phyloP scores from a whole-genome alignment of 768 basidiomycete species.

The Gautieria morchelliformis region DNA sequence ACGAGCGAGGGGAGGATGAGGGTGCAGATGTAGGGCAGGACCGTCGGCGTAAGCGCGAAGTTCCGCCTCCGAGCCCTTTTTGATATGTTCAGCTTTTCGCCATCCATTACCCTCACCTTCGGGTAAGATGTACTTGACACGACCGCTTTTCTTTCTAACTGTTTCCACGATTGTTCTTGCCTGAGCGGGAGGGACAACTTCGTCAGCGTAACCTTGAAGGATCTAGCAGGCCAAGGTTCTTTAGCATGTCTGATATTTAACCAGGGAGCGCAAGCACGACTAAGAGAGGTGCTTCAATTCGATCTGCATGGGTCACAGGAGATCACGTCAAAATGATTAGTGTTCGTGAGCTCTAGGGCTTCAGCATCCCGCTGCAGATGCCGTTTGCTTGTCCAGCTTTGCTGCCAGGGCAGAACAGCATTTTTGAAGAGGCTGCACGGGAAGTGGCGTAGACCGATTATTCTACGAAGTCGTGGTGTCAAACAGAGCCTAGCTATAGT shows the following conservation, averaged over 20 bases:
- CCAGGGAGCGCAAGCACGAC: no score
- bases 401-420: no score
- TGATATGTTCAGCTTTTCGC: constrained; percentile 45
- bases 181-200: constrained; percentile 60
- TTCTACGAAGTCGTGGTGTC: no score
- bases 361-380: no score
- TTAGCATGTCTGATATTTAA: background rate
- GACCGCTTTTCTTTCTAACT: constrained; percentile 39
- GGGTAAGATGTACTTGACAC: constrained; percentile 51
- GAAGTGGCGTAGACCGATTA: no score
- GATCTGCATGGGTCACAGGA: no score
- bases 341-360: no score
- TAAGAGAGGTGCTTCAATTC: no score
- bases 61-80: constrained; percentile 43
- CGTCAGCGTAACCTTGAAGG: constrained; percentile 56
- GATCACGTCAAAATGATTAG: no score
- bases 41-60: constrained; percentile 13
- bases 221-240: constrained; percentile 30
- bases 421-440: no score
- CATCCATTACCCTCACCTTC: constrained; percentile 61
- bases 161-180: constrained; percentile 46
- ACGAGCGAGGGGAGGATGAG: background rate
- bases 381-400: no score
- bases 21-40: background rate
- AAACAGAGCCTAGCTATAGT: no score